Evolutionary conservation across 768 basidiomycete genomes (phyloP).

Genomic region (Fomitopsis serialis): DNA sequence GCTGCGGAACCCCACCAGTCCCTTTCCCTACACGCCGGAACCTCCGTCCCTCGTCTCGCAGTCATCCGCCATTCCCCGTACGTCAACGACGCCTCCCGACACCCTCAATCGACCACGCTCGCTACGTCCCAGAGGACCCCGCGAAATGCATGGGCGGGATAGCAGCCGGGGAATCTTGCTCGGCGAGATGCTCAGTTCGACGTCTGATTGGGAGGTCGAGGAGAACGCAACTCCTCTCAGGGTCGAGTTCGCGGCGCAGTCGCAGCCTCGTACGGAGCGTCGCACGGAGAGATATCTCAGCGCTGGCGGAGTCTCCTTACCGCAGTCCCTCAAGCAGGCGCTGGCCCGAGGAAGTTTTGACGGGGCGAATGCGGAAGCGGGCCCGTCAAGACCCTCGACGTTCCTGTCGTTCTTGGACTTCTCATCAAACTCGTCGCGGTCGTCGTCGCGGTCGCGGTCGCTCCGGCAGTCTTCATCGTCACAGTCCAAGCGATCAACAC

Average conservation of each 20-base stretch:
- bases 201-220: conserved; percentile 5
- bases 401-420: conserved; percentile 24
- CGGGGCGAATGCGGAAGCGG: conserved; percentile 2
- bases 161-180: conserved; percentile 21
- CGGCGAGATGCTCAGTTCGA: conserved; percentile 6
- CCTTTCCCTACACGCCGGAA: conserved; percentile 11
- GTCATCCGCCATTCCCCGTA: not conserved
- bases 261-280: conserved; percentile 7
- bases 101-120: not conserved
- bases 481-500: conserved; percentile 14
- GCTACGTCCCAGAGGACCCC: conserved; percentile 18
- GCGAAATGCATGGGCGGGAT: conserved; percentile 20
- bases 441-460: conserved; percentile 12
- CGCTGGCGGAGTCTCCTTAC: conserved; percentile 16
- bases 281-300: conserved; percentile 13
- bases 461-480: conserved; percentile 14
- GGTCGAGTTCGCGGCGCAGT: conserved; percentile 22
- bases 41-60: not conserved
- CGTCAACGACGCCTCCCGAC: not conserved
- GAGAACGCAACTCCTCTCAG: conserved; percentile 14
- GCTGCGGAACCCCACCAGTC: conserved; percentile 13
- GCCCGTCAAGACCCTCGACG: conserved; percentile 4
- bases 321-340: conserved; percentile 19
- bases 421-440: conserved; percentile 18
- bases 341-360: conserved; percentile 8